Conservation (phyloP, 1,284 basidiomycete genomes). For the Mycosarcoma maydis region DNA sequence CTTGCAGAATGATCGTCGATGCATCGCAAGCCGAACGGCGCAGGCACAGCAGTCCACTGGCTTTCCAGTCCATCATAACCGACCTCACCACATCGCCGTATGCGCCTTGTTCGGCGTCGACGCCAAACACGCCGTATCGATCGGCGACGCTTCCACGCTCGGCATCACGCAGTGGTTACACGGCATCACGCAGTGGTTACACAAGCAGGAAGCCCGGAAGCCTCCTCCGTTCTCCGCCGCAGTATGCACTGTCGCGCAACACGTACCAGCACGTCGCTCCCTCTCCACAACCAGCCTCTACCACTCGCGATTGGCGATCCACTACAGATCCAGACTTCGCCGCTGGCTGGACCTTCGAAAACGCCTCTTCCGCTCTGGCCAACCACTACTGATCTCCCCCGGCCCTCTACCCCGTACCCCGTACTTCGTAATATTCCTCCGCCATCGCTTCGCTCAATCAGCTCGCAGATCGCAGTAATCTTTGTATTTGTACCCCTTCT, state of each 20-base stretch:
- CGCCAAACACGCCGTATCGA: constrained; percentile 11
- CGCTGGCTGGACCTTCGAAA: constrained; percentile 28
- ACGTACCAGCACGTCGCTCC: too few species aligned
- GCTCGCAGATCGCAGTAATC: too few species aligned
- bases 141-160: constrained; percentile 34
- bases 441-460: too few species aligned
- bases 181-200: constrained; percentile 1
- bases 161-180: constrained; percentile 3
- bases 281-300: too few species aligned
- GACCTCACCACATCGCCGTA: constrained; percentile 32
- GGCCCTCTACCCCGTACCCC: not conserved
- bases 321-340: constrained; percentile 13
- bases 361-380: not conserved
- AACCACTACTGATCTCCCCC: constrained; percentile 8
- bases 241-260: too few species aligned
- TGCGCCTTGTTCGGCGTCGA: not conserved
- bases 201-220: not conserved
- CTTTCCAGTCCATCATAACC: constrained; percentile 26
- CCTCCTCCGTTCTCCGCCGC: constrained; percentile 13
- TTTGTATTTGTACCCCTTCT: constrained; percentile 6
- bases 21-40: not conserved
- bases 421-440: not conserved
- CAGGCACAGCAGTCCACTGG: constrained; percentile 9
- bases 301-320: not conserved
- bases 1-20: constrained; percentile 13